Conservation (phyloP, 1,284 basidiomycete species). For the Thelephora terrestris region DNA sequence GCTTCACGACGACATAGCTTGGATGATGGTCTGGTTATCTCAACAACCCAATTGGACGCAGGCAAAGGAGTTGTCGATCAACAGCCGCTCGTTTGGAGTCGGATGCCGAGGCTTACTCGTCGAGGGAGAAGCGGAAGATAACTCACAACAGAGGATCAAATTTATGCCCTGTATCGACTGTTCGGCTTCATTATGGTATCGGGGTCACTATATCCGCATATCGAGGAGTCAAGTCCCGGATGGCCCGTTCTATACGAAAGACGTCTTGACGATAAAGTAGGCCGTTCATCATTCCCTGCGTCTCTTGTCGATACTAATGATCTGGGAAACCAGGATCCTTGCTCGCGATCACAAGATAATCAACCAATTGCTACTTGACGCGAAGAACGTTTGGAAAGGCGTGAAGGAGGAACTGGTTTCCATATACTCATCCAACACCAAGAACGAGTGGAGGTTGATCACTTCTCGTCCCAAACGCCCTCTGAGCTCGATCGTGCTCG, state of each 20-base stretch:
- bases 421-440: conserved; percentile 7
- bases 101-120: conserved; percentile 22
- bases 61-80: conserved; percentile 44
- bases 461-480: conserved; percentile 12
- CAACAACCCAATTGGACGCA: conserved; percentile 39
- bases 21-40: conserved; percentile 56
- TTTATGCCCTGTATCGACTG: conserved; percentile 38
- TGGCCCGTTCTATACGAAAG: conserved; percentile 12
- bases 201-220: conserved; percentile 35
- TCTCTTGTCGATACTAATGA: not conserved
- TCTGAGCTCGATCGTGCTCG: conserved; percentile 12
- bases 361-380: conserved; percentile 19
- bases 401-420: conserved; percentile 10
- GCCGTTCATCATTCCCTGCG: too few relatives aligned
- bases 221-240: conserved; percentile 25
- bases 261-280: conserved; percentile 17
- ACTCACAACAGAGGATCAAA: conserved; percentile 25
- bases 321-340: conserved; percentile 11
- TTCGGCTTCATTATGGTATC: conserved; percentile 41
- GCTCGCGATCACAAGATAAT: conserved; percentile 14
- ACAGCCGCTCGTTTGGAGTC: conserved; percentile 30
- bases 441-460: conserved; percentile 11
- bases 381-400: conserved; percentile 17
- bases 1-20: conserved; percentile 13
- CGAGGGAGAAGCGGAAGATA: conserved; percentile 28